Evolutionary conservation across 106 monocot species (phyloP).

Genomic region (Ottelia alismoides): DNA sequence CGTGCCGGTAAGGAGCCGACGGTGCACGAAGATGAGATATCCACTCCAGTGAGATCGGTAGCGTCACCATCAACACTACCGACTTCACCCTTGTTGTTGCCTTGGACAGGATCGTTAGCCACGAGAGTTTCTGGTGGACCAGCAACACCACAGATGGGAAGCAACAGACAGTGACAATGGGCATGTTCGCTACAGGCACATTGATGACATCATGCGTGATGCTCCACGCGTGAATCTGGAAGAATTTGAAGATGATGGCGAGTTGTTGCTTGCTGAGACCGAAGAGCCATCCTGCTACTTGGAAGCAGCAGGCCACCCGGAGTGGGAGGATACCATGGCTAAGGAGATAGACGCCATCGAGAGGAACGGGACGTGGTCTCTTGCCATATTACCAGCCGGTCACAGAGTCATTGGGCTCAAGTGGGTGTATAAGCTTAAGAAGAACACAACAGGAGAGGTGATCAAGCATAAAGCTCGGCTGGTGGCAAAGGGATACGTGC

Average conservation of each 20-base stretch:
- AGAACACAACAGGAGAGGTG: neutral
- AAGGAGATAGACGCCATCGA: constrained; percentile 2
- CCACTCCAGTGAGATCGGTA: no score
- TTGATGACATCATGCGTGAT: no score
- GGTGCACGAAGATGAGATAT: no score
- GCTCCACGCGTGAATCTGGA: no score
- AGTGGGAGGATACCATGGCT: constrained; percentile 1
- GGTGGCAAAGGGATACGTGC: constrained; percentile 7
- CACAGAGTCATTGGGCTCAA: neutral
- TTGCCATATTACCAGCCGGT: neutral
- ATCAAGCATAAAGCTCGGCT: neutral
- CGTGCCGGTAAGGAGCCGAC: no score
- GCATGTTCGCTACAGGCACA: no score
- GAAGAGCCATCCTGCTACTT: constrained; percentile 3
- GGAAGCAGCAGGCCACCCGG: neutral
- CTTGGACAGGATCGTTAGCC: no score
- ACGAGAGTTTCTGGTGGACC: no score
- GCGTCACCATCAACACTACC: no score
- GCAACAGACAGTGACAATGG: no score
- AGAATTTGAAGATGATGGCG: neutral
- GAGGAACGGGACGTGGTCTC: neutral
- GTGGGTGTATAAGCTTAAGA: constrained; percentile 7
- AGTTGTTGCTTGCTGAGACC: neutral
- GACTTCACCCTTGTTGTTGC: no score
- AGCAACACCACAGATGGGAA: no score